Evolutionary conservation across 768 basidiomycete species (phyloP).

Genomic region (Lanmaoa rubissima): DNA sequence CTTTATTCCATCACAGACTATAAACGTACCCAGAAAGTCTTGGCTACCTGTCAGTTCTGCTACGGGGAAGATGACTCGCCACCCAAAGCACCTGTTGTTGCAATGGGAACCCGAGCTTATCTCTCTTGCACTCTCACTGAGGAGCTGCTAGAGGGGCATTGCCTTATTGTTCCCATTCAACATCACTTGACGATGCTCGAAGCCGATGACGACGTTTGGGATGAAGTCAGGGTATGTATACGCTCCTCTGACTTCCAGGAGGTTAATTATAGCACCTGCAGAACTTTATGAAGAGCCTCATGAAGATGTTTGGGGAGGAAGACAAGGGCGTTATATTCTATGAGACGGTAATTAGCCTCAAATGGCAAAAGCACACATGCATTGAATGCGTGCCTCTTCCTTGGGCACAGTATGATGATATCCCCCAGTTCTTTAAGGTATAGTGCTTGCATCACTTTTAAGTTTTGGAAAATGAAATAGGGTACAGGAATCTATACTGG

Average conservation of each 20-base stretch:
- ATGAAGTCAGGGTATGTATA: slow-evolving; percentile 79
- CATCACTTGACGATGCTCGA: slow-evolving; percentile 91
- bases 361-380: slow-evolving; percentile 85
- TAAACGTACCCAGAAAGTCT: slow-evolving; percentile 87
- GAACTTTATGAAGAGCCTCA: slow-evolving; percentile 90
- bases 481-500: slow-evolving; percentile 82
- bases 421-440: slow-evolving; percentile 94
- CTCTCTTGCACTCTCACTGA: slow-evolving; percentile 87
- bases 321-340: slow-evolving; percentile 95
- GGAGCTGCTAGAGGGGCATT: slow-evolving; percentile 90
- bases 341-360: slow-evolving; percentile 87
- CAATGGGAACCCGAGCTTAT: slow-evolving; percentile 88
- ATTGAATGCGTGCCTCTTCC: slow-evolving; percentile 95
- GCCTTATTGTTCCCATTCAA: slow-evolving; percentile 93
- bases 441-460: neutral
- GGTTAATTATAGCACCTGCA: slow-evolving; percentile 22
- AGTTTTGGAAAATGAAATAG: slow-evolving; percentile 6
- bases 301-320: slow-evolving; percentile 90
- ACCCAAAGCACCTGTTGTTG: slow-evolving; percentile 84
- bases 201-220: slow-evolving; percentile 97
- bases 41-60: slow-evolving; percentile 85
- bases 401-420: slow-evolving; percentile 80
- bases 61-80: slow-evolving; percentile 89
- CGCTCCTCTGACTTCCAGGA: neutral
- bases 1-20: slow-evolving; percentile 58